Conservation (phyloP, 208 protist species). For the Porcisia hertigi region DNA sequence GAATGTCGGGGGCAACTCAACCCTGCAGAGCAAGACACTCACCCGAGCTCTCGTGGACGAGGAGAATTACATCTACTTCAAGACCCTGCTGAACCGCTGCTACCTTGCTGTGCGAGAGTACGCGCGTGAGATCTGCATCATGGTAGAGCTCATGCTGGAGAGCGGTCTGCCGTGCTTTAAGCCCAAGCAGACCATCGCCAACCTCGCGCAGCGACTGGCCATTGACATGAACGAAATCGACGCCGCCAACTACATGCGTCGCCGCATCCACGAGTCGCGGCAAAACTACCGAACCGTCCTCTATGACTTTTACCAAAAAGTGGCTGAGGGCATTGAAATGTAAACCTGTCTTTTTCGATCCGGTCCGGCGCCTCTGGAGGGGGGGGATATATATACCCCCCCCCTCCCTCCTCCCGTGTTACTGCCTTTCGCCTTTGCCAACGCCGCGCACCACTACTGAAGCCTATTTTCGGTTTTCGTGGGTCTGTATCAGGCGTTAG, state of each 20-base stretch:
- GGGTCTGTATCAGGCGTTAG: too few relatives aligned
- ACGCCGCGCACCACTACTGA: too few relatives aligned
- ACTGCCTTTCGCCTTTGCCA: too few relatives aligned
- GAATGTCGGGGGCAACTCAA: constrained; percentile 56
- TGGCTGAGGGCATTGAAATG: constrained; percentile 84
- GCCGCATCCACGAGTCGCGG: constrained; percentile 72
- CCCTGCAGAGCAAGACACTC: constrained; percentile 56
- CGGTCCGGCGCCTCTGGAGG: too few relatives aligned
- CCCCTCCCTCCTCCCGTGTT: not conserved
- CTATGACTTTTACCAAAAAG: constrained; percentile 85
- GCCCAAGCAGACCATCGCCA: constrained; percentile 71
- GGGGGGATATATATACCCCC: too few relatives aligned
- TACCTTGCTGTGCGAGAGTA: constrained; percentile 89
- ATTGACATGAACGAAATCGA: constrained; percentile 76
- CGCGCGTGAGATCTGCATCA: constrained; percentile 67
- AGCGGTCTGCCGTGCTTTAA: constrained; percentile 90
- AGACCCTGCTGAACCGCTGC: constrained; percentile 72
- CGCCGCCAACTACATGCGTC: constrained; percentile 81
- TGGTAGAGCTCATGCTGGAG: constrained; percentile 89
- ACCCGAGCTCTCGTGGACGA: constrained; percentile 77
- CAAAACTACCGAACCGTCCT: constrained; percentile 83
- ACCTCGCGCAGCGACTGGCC: constrained; percentile 72
- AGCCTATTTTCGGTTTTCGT: too few relatives aligned
- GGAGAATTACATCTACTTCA: constrained; percentile 85
- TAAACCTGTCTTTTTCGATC: not conserved